Evolutionary conservation across 345 rosid species (phyloP), one percentile per base, ranked within the genome.

Genomic region (Salix brachista): DNA sequence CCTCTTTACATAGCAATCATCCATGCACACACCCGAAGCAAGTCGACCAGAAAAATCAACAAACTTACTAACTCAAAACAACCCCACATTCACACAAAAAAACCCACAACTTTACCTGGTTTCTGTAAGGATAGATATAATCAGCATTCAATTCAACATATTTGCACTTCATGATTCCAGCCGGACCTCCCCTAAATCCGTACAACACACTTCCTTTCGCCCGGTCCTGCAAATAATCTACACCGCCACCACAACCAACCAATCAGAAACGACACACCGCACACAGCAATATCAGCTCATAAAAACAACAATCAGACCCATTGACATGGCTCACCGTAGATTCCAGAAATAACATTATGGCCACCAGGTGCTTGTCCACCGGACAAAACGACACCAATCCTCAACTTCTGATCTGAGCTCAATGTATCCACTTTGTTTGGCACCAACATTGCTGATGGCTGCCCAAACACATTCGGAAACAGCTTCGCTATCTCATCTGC

Each of bases 311-410:
- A 17, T 1, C 28, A 14, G 36, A 42, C 12, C 41, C 0, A 79
- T 56, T 14, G 54, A 65, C 75, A 75, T 62, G 25, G 26, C 91
- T 84, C 77, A 96, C 99, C 99, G 50, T 83, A 96, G 67, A 96
- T 78, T 74, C 98, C 98, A 58, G 88, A 91, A 23, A 96, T 94
- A 58, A 96, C 99, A 87, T 96, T 96, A 89, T 94, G 98, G 14
- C 99, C 99, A 66, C 99, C 99, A 11, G 98, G 99, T 17, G 99
- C 98, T 81, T 96, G 99, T 52, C 99, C 99, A 46, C 99, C 99
- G 0, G 99, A 96, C 70, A 96, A 78, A 71, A 96, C 99, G 67
- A 93, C 97, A 39, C 98, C 99, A 16, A 96, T 91, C 90, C 92
- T 96, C 81, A 93, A 69, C 80, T 89, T 90, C 83, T 79, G 87